Conservation (phyloP, 257 asterid genomes). For the Penstemon davidsonii region DNA sequence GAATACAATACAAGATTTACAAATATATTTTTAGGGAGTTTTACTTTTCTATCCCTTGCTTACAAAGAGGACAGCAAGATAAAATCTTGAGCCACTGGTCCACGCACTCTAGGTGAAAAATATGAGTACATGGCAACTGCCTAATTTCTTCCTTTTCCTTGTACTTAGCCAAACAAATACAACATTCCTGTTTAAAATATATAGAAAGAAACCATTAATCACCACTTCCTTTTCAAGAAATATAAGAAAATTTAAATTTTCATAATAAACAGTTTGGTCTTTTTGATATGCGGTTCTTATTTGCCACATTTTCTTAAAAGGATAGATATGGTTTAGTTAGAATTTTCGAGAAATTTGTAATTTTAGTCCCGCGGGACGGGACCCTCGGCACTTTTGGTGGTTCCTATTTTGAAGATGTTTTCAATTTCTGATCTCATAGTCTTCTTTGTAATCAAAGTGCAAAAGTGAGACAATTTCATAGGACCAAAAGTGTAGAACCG, state of each 20-base stretch:
- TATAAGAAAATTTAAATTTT: not conserved
- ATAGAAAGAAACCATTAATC: not conserved
- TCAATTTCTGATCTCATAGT: too few relatives aligned
- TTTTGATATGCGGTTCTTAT: too few relatives aligned
- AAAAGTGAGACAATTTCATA: too few relatives aligned
- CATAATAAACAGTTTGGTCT: not conserved
- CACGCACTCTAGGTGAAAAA: constrained; percentile 81
- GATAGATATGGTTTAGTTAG: too few relatives aligned
- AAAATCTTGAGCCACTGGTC: constrained; percentile 93
- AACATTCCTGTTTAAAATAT: constrained; percentile 69
- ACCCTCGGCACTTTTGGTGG: too few relatives aligned
- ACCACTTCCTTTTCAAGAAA: constrained; percentile 2
- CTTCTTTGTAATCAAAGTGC: too few relatives aligned
- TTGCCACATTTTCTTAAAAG: too few relatives aligned
- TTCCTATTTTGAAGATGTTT: too few relatives aligned
- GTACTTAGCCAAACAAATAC: constrained; percentile 83
- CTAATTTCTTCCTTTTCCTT: constrained; percentile 84
- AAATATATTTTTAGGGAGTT: not conserved
- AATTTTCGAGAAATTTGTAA: too few relatives aligned
- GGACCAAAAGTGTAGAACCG: too few relatives aligned
- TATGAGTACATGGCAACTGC: constrained; percentile 75
- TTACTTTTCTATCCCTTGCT: constrained; percentile 34
- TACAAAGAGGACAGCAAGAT: constrained; percentile 70
- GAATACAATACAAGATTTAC: not conserved
- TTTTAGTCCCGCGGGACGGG: too few relatives aligned